Evolutionary conservation across 208 protist species (phyloP), one percentile per base, ranked within the genome.

Genomic region (Trypanosoma melophagium): DNA sequence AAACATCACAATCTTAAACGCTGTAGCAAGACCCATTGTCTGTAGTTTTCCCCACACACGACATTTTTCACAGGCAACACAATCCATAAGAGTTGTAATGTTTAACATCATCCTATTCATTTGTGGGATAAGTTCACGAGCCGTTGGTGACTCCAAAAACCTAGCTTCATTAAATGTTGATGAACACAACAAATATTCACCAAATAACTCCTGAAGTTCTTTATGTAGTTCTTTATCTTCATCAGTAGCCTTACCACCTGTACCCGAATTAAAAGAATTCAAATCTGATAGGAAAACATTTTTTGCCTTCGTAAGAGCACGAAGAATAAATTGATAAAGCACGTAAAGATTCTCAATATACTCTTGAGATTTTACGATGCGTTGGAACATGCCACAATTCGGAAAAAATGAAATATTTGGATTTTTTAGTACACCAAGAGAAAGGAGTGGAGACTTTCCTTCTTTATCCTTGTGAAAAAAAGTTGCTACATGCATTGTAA

Each of bases 1-100:
- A 31, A 66, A 54, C 74, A 87, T 85, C 16, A 93, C 82, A 57
- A 97, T 82, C 50, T 92, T 86, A 56, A 96, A 72, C 3, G 93
- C 93, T 0, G 88, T 93, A 0, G 84, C 77, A 44, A 97, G 74
- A 24, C 91, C 93, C 60, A 89, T 92, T 19, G 81, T 89, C 61
- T 94, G 71, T 35, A 97, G 68, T 65, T 97, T 97, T 8, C 91
- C 93, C 90, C 91, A 96, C 19, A 96, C 79, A 54, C 89, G 86
- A 58, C 93, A 97, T 71, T 96, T 97, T 67, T 97, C 90, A 79
- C 93, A 97, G 7, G 87, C 83, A 13, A 97, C 88, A 68, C 93
- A 97, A 68, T 97, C 90, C 88, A 97, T 96, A 44, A 96, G 57
- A 17, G 40, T 79, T 35, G 86, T 92, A 16, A 96, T 83, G 58